phyloP scores from a whole-genome alignment of 1,139 yeast genomes.

The Geotrichum macrosporum region DNA sequence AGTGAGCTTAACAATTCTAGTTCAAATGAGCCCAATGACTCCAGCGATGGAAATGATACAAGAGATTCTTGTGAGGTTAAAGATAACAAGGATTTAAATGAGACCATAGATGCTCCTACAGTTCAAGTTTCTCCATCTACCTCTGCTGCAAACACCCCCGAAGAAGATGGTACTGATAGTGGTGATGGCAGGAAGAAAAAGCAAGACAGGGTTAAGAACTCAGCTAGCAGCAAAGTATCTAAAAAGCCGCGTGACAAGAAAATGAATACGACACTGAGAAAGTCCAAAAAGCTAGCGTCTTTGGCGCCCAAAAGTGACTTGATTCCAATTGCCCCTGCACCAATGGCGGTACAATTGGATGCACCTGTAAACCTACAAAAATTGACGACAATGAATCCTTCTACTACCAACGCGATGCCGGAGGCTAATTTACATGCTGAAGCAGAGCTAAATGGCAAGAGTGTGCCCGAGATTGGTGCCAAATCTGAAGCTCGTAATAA shows the following conservation, averaged over 20 bases:
- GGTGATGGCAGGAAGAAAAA: background rate
- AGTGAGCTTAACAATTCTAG: background rate
- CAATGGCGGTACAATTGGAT: background rate
- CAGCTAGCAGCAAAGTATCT: constrained; percentile 1
- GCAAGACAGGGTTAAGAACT: background rate
- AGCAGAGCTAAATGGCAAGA: too few relatives aligned
- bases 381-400: background rate
- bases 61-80: background rate
- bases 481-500: constrained; percentile 4
- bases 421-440: background rate
- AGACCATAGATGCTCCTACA: background rate
- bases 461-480: too few relatives aligned
- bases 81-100: background rate
- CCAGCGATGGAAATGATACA: background rate
- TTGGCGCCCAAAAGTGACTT: constrained; percentile 5
- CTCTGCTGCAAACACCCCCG: constrained; percentile 6
- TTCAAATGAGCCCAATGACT: background rate
- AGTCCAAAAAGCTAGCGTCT: background rate
- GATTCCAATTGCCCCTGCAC: constrained; percentile 16
- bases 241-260: constrained; percentile 4
- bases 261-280: background rate
- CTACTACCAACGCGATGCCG: background rate
- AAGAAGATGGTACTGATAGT: background rate
- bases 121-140: background rate
- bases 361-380: background rate